Conservation (phyloP, 2,329 filamentous ascomycete species). For the Venturia aucupariae region DNA sequence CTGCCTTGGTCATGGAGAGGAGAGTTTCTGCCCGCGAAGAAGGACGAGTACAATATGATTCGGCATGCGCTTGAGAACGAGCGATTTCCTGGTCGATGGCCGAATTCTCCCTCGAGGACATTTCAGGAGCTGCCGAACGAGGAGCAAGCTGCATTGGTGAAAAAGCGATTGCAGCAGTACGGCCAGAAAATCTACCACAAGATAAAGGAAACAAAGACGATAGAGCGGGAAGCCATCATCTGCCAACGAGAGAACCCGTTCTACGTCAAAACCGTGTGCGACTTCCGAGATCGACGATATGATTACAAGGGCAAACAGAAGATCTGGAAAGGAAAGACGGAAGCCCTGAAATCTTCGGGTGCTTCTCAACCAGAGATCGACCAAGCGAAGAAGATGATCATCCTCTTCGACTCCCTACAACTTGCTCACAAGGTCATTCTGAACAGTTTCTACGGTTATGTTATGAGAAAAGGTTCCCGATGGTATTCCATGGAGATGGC, state of each 20-base stretch:
- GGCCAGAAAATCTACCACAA: slow-evolving; percentile 99
- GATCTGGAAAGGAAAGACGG: slow-evolving; percentile 96
- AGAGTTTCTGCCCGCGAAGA: slow-evolving; percentile 89
- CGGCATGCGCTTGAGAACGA: slow-evolving; percentile 85
- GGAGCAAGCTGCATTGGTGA: slow-evolving; percentile 70
- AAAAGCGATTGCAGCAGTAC: slow-evolving; percentile 84
- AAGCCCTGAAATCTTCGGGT: slow-evolving; percentile 72
- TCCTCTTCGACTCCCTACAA: slow-evolving; percentile 91
- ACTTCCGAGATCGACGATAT: slow-evolving; percentile 94
- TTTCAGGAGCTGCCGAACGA: slow-evolving; percentile 76
- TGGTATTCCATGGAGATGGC: slow-evolving; percentile 99
- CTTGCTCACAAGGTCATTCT: slow-evolving; percentile 97
- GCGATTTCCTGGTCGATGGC: slow-evolving; percentile 70
- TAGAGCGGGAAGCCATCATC: slow-evolving; percentile 91
- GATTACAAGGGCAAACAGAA: slow-evolving; percentile 98
- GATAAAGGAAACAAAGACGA: slow-evolving; percentile 89
- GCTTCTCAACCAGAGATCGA: slow-evolving; percentile 71
- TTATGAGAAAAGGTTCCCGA: slow-evolving; percentile 96
- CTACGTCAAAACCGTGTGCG: slow-evolving; percentile 91
- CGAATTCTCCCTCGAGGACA: slow-evolving; percentile 58
- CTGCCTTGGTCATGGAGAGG: slow-evolving; percentile 98
- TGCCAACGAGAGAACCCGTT: slow-evolving; percentile 98
- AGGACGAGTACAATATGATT: slow-evolving; percentile 99
- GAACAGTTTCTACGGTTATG: slow-evolving; percentile 98
- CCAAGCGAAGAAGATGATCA: slow-evolving; percentile 96